Evolutionary conservation across 2,329 filamentous ascomycete genomes (phyloP), one percentile per base, ranked within the genome.

Genomic region (Periconia sp.): DNA sequence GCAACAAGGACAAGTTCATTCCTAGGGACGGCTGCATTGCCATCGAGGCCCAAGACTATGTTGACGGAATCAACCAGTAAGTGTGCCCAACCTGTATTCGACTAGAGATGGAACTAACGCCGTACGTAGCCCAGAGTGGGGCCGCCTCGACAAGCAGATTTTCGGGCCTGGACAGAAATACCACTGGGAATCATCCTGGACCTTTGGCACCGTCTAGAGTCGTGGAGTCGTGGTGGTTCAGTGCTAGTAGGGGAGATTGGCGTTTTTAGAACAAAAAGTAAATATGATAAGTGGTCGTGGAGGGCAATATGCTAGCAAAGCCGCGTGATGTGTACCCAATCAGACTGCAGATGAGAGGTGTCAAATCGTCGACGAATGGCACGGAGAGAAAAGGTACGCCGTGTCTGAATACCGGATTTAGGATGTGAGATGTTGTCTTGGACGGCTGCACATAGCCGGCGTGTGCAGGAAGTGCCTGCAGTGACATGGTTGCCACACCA

Each of bases 1-100:
- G 59, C 38, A n/a, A n/a, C n/a, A 36, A 46, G 40, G 58, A 65
- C 49, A 65, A 61, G 46, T 54, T 63, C 34, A 66, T 66, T 21
- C 62, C 62, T 5, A 49, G 62, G 18, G 62, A 65, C 40, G 63
- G 63, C 4, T 66, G 63, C 51, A 60, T 66, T 41, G 63, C 63
- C 12, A 64, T 66, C 36, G 63, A 66, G 40, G 56, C 63, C 5
- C 61, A 65, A 50, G 63, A 66, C 41, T 66, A 65, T 36, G 61
- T 65, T 13, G 61, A 66, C 35, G 63, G 62, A 13, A 65, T 66
- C 51, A 66, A 65, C 46, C 62, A 66, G 63, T 66, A 46, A 56
- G 63, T 63, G 15, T 34, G 25, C 24, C 22, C 11, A 13, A 15
- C 17, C 31, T n/a, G 6, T 16, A 12, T 22, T 5, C 17, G 15